A percentile compares a stretch with the other conserved stretches of the same genome.
Evolutionary conservation across 2,329 filamentous ascomycete genomes (phyloP).

Genomic region (Apiospora aurea): DNA sequence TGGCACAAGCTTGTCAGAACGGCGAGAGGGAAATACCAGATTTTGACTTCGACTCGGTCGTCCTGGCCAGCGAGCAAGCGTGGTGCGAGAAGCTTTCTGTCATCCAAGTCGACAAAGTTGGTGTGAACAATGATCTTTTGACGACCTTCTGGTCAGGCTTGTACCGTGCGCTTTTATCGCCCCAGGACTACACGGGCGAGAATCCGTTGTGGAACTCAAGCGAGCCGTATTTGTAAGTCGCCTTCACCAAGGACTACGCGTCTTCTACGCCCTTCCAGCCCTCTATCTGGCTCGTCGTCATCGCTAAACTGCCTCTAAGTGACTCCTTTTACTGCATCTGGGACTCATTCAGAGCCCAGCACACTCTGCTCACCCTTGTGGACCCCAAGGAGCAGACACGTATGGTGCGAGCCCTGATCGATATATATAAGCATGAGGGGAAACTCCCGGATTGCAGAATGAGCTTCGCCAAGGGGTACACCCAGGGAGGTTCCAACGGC

Average conservation of each 20-base stretch:
- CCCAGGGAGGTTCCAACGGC: conserved; percentile 79
- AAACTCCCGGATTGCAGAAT: conserved; percentile 79
- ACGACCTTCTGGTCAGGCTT: conserved; percentile 75
- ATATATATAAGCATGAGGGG: conserved; percentile 71
- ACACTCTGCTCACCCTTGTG: conserved; percentile 74
- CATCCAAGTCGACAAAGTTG: conserved; percentile 61
- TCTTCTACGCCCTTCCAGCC: background rate
- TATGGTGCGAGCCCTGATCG: conserved; percentile 75
- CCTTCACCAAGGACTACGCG: background rate
- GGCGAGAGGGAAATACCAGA: conserved; percentile 72
- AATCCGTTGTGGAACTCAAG: conserved; percentile 73
- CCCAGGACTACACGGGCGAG: conserved; percentile 79
- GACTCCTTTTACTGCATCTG: conserved; percentile 75
- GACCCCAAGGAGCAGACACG: conserved; percentile 72
- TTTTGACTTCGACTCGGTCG: conserved; percentile 66
- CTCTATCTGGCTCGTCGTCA: background rate
- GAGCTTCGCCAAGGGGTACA: conserved; percentile 77
- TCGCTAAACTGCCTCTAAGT: conserved; percentile 21
- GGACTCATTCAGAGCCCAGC: conserved; percentile 77
- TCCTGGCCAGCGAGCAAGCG: conserved; percentile 58
- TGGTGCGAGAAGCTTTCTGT: conserved; percentile 71
- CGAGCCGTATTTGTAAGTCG: conserved; percentile 67
- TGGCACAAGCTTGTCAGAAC: conserved; percentile 71
- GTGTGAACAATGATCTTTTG: conserved; percentile 63
- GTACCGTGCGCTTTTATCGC: conserved; percentile 73